Conservation (phyloP, 768 basidiomycete species). For the Candolleomyces aberdarensis region DNA sequence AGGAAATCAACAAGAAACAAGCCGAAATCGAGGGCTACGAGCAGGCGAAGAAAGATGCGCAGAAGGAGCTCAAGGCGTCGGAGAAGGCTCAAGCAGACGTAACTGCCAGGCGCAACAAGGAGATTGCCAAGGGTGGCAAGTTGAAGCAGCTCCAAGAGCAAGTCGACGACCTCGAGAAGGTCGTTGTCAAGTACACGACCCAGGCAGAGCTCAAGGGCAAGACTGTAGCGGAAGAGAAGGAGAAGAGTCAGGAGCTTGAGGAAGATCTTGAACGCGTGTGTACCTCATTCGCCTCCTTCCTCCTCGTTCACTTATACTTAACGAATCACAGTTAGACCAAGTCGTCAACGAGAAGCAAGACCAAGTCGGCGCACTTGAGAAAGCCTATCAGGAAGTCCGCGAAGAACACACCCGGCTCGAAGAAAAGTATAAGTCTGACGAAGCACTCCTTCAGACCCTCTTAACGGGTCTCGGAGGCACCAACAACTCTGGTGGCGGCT, state of each 20-base stretch:
- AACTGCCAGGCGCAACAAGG: slow-evolving; percentile 74
- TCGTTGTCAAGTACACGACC: slow-evolving; percentile 75
- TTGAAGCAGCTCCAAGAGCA: slow-evolving; percentile 82
- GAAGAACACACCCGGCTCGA: slow-evolving; percentile 61
- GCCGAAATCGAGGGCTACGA: slow-evolving; percentile 45
- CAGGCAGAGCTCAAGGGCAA: slow-evolving; percentile 80
- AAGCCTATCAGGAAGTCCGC: slow-evolving; percentile 61
- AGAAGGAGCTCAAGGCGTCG: slow-evolving; percentile 55
- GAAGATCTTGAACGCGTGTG: slow-evolving; percentile 62
- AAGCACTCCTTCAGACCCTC: slow-evolving; percentile 93
- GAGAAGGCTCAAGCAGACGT: slow-evolving; percentile 69
- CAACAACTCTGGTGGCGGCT: slow-evolving; percentile 77
- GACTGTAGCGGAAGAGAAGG: slow-evolving; percentile 77
- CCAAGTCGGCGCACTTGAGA: slow-evolving; percentile 54
- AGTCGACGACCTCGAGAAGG: slow-evolving; percentile 74
- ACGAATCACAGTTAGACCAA: slow-evolving; percentile 45
- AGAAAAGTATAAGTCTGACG: slow-evolving; percentile 63
- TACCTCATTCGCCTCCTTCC: background rate
- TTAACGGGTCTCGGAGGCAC: slow-evolving; percentile 85
- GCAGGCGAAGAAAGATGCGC: slow-evolving; percentile 46
- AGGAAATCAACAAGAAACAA: slow-evolving; percentile 46
- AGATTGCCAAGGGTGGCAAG: slow-evolving; percentile 91
- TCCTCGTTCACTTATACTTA: background rate
- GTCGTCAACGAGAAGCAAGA: slow-evolving; percentile 56
- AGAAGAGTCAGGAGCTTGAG: slow-evolving; percentile 47